phyloP scores from a whole-genome alignment of 23 red algal species.

The Pyropia haitanensis region DNA sequence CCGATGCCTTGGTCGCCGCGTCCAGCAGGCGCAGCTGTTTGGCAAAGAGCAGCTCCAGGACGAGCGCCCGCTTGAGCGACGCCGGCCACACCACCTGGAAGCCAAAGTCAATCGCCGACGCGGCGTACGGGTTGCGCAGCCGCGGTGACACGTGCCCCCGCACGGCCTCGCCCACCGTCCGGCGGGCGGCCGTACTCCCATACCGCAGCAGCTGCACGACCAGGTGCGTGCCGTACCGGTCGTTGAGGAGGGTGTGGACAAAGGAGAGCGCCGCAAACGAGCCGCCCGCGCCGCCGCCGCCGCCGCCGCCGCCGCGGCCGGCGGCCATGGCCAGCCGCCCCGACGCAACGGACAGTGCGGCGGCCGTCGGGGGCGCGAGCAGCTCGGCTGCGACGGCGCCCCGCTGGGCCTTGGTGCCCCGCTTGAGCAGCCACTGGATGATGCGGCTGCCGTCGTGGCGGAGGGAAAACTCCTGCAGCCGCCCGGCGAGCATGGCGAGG shows the following conservation, averaged over 20 bases:
- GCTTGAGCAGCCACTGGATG: constrained; percentile 55
- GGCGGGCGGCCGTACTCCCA: constrained; percentile 4
- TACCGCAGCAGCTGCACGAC: constrained; percentile 48
- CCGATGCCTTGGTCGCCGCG: not conserved
- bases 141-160: not conserved
- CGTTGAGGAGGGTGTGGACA: constrained; percentile 25
- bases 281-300: no score
- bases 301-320: no score
- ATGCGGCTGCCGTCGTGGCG: constrained; percentile 67
- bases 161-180: constrained; percentile 3
- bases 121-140: constrained; percentile 50
- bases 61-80: constrained; percentile 11
- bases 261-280: constrained; percentile 11
- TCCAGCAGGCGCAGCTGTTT: constrained; percentile 30
- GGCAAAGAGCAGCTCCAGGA: constrained; percentile 34
- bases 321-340: no score
- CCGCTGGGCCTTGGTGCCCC: constrained; percentile 12
- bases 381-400: constrained; percentile 34
- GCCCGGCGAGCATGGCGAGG: constrained; percentile 17
- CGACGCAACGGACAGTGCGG: not conserved
- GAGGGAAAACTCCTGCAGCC: constrained; percentile 49
- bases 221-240: constrained; percentile 44
- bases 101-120: constrained; percentile 47
- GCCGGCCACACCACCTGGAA: constrained; percentile 33
- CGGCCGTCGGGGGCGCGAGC: not conserved